phyloP scores from a whole-genome alignment of 164 flowering plant genomes.

The Houttuynia cordata region DNA sequence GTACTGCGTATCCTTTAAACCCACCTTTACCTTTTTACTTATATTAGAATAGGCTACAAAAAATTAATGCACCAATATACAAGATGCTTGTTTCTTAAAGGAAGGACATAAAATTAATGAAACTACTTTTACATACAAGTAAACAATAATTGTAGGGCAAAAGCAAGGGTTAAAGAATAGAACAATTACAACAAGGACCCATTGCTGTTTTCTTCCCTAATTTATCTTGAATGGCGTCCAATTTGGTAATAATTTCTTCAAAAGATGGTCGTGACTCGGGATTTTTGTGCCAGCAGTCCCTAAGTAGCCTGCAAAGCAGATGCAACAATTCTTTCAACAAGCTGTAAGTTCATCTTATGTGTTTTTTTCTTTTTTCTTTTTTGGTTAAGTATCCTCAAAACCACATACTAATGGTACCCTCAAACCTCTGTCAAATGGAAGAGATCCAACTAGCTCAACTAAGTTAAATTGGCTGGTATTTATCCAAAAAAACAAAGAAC shows the following conservation, averaged over 20 bases:
- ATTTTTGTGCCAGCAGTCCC: slow-evolving; percentile 52
- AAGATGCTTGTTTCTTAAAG: too few species aligned
- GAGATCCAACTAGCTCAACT: too few species aligned
- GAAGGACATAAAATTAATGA: not conserved
- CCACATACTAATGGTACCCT: too few species aligned
- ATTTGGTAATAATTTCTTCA: slow-evolving; percentile 31
- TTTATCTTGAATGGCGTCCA: slow-evolving; percentile 32
- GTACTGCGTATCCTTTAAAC: too few species aligned
- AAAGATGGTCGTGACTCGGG: slow-evolving; percentile 46
- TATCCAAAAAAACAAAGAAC: too few species aligned
- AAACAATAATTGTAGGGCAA: not conserved
- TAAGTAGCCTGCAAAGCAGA: slow-evolving; percentile 27
- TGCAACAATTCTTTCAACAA: not conserved
- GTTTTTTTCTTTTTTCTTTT: too few species aligned
- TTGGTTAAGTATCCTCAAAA: too few species aligned
- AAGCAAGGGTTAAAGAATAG: slow-evolving; percentile 18
- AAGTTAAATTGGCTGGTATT: too few species aligned
- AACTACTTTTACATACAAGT: not conserved
- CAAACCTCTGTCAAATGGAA: too few species aligned
- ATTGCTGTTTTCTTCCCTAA: slow-evolving; percentile 9
- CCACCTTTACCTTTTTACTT: too few species aligned
- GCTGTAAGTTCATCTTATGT: not conserved
- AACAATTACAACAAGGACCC: slow-evolving; percentile 22
- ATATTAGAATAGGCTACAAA: too few species aligned
- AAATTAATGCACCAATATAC: too few species aligned